These are phyloP conservation scores for Naumovozyma castellii DNA, from an alignment of 805 yeast genomes.

Conservation along the genomic window DNA sequence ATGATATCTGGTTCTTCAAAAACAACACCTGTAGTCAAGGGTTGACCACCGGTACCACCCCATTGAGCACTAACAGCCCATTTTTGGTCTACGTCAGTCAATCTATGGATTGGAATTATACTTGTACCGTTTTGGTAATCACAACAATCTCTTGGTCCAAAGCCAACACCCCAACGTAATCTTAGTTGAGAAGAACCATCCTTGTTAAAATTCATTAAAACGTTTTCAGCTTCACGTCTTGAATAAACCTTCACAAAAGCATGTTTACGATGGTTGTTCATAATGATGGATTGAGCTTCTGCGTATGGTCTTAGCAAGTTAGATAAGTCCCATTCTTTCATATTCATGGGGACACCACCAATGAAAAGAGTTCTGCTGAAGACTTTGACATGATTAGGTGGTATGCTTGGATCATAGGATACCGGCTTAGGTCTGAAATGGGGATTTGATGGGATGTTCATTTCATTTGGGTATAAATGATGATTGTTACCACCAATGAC, in stretches of 20 bases:
- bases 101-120: slow-evolving; percentile 73
- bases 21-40: slow-evolving; percentile 66
- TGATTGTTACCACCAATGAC: slow-evolving; percentile 24
- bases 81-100: slow-evolving; percentile 87
- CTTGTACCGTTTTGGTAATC: slow-evolving; percentile 88
- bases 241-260: slow-evolving; percentile 94
- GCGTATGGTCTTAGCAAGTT: slow-evolving; percentile 73
- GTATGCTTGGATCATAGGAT: slow-evolving; percentile 58
- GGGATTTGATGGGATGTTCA: slow-evolving; percentile 59
- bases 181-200: slow-evolving; percentile 58
- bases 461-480: slow-evolving; percentile 39
- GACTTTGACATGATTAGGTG: slow-evolving; percentile 73
- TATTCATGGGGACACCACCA: slow-evolving; percentile 82
- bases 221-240: slow-evolving; percentile 82
- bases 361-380: slow-evolving; percentile 84
- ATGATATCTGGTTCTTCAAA: slow-evolving; percentile 98
- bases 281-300: slow-evolving; percentile 81
- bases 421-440: slow-evolving; percentile 72
- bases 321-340: slow-evolving; percentile 67
- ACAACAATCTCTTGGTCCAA: slow-evolving; percentile 97
- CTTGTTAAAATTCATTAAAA: slow-evolving; percentile 61
- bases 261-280: slow-evolving; percentile 84
- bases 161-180: slow-evolving; percentile 98
- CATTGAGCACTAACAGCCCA: slow-evolving; percentile 89
- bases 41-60: slow-evolving; percentile 94